These are phyloP conservation scores for Sambucus nigra DNA, from an alignment of 129 eudicot genomes.

Conservation along the genomic window DNA sequence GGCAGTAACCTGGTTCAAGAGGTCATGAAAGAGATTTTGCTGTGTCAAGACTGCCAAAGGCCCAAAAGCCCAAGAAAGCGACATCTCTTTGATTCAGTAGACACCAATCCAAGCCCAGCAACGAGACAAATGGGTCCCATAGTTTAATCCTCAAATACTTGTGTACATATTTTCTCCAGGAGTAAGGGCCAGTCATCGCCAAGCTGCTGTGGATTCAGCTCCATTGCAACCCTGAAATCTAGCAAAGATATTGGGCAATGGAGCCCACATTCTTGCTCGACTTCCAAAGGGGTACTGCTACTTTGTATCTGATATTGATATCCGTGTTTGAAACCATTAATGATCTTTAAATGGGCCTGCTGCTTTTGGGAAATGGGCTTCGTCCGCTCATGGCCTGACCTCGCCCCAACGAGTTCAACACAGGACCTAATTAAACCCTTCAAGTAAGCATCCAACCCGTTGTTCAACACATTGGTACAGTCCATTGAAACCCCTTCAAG, in stretches of 20 bases:
- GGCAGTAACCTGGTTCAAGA: constrained; percentile 18
- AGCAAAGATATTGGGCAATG: constrained; percentile 43
- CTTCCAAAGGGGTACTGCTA: constrained; percentile 34
- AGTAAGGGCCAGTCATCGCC: constrained; percentile 90
- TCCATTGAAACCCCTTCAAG: constrained; percentile 76
- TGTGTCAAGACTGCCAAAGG: constrained; percentile 5
- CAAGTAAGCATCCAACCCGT: constrained; percentile 71
- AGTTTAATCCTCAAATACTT: constrained; percentile 41
- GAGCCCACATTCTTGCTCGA: constrained; percentile 28
- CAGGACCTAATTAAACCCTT: constrained; percentile 73
- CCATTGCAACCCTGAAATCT: constrained; percentile 91
- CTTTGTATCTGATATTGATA: constrained; percentile 40
- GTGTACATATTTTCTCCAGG: constrained; percentile 76
- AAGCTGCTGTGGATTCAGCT: constrained; percentile 62
- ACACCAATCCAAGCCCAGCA: constrained; percentile 20
- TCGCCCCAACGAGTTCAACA: constrained; percentile 48
- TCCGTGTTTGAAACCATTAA: constrained; percentile 41
- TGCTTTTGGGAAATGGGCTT: constrained; percentile 29
- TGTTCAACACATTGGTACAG: constrained; percentile 65
- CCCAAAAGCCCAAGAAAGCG: constrained; percentile 12
- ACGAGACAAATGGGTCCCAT: constrained; percentile 11
- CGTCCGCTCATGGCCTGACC: constrained; percentile 35
- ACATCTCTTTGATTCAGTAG: constrained; percentile 13
- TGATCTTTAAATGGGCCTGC: constrained; percentile 23
- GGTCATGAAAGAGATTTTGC: constrained; percentile 14